A percentile compares a stretch with the other conserved stretches of the same genome.
phyloP scores from a whole-genome alignment of 2,329 filamentous ascomycete species.

The Neonectria punicea region DNA sequence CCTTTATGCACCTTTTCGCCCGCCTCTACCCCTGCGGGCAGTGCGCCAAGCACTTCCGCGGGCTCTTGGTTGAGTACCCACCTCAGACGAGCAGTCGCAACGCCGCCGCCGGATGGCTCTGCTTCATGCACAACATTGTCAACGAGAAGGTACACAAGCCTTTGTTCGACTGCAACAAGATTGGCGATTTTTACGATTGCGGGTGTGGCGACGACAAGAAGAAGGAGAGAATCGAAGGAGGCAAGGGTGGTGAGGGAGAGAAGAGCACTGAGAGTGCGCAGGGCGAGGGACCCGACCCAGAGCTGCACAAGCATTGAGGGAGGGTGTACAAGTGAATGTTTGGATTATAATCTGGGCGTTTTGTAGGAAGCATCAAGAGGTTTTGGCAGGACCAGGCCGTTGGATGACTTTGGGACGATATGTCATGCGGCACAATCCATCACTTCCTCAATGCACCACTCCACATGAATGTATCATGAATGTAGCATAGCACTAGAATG shows the following conservation, averaged over 20 bases:
- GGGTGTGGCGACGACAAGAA: constrained; percentile 72
- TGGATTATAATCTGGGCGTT: constrained; percentile 13
- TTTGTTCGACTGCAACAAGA: constrained; percentile 72
- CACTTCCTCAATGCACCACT: not conserved
- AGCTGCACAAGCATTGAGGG: constrained; percentile 35
- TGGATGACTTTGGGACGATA: constrained; percentile 11
- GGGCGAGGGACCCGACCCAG: constrained; percentile 27
- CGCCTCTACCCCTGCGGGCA: constrained; percentile 78
- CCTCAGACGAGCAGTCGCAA: constrained; percentile 73
- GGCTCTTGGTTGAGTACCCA: constrained; percentile 69
- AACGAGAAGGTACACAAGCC: constrained; percentile 72
- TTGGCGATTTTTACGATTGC: constrained; percentile 78
- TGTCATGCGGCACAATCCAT: constrained; percentile 13
- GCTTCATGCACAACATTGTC: constrained; percentile 74
- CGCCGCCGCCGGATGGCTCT: constrained; percentile 74
- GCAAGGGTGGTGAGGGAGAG: constrained; percentile 29
- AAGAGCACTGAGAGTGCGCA: constrained; percentile 39
- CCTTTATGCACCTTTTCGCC: constrained; percentile 73
- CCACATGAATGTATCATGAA: not conserved
- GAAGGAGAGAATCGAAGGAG: constrained; percentile 33
- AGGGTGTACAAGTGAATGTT: constrained; percentile 21
- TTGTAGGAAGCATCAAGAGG: constrained; percentile 13
- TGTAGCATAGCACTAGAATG: not conserved
- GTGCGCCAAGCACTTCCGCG: constrained; percentile 74
- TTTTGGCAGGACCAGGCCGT: constrained; percentile 39